Evolutionary conservation across 2,329 filamentous ascomycete species (phyloP), one percentile per base, ranked within the genome.

Genomic region (Aureobasidium mangrovei): DNA sequence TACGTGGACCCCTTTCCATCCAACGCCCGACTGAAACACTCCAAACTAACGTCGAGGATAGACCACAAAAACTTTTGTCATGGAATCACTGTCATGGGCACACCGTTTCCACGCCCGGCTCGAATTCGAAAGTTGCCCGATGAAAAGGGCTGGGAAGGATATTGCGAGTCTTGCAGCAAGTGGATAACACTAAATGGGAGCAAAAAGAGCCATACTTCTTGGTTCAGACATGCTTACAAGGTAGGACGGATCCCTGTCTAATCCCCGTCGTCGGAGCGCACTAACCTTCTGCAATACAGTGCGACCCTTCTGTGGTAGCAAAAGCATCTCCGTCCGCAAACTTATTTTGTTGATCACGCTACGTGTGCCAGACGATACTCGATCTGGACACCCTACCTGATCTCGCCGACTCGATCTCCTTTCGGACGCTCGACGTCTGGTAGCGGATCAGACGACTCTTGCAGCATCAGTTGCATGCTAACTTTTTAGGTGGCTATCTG

Each of bases 211-310:
- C 42, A 54, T n/a, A 54, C 53, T 12, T 54, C 53, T 36, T 54
- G 53, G 53, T 54, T 47, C 43, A 47, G 53, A 48, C 53, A 54
- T 27, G 53, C 43, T 12, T 54, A 54, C 44, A 54, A 54, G 44
- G 53, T 54, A 54, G 18, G 39, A 7, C 7, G 28, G 31, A n/a
- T 5, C n/a, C 9, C 18, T 18, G 18, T 31, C 3, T 32, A 10
- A 35, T 7, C 10, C 10, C 32, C 6, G 6, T 35, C 10, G 6
- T 35, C 32, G 6, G 32, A 35, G 32, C 32, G 32, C 7, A 10
- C 32, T 10, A 35, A 7, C 6, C 32, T 35, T 7, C 6, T 35
- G 10, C 10, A 10, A 2, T 1, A 41, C 9, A 51, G 47, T 51
- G 47, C 18, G 47, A 51, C 28, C 47, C 38, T 1, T 33, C 47